Conservation (phyloP, 495 filamentous ascomycete species). For the Trichoderma parareesei region DNA sequence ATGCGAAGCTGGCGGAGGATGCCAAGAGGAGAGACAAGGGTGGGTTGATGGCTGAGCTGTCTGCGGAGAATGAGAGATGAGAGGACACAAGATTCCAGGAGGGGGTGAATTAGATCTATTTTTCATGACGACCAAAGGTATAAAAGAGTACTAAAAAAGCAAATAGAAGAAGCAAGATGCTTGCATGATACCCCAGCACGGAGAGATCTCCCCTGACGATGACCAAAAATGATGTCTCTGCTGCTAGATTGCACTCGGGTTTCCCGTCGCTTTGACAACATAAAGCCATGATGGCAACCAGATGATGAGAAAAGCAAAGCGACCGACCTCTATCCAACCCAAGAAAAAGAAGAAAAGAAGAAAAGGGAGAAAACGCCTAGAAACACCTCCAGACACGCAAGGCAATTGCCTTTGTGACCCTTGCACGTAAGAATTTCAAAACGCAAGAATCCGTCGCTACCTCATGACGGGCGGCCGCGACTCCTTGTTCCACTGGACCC, state of each 20-base stretch:
- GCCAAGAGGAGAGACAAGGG: slow-evolving; percentile 63
- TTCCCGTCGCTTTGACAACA: neutral
- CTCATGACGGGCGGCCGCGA: slow-evolving; percentile 85
- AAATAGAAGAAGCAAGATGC: slow-evolving; percentile 10
- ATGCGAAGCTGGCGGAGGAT: slow-evolving; percentile 66
- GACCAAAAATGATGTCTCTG: neutral
- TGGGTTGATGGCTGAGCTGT: slow-evolving; percentile 67
- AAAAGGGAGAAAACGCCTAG: neutral
- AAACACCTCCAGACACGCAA: neutral
- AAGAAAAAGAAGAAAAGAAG: too few species aligned
- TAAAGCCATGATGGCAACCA: neutral
- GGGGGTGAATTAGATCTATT: neutral
- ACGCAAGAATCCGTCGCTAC: slow-evolving; percentile 25
- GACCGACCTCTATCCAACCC: slow-evolving; percentile 7
- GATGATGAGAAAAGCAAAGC: neutral
- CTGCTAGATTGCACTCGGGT: neutral
- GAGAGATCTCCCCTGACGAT: neutral
- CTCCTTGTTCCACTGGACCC: slow-evolving; percentile 96
- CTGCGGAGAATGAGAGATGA: slow-evolving; percentile 72
- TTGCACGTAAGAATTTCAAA: neutral
- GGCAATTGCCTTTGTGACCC: neutral
- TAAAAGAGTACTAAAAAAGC: slow-evolving; percentile 8
- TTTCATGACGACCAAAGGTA: neutral
- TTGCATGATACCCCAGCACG: slow-evolving; percentile 17
- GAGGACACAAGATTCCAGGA: neutral